Evolutionary conservation across 345 rosid genomes (phyloP), one percentile per base, ranked within the genome.

Genomic region (Eucalyptus erythrocorys): DNA sequence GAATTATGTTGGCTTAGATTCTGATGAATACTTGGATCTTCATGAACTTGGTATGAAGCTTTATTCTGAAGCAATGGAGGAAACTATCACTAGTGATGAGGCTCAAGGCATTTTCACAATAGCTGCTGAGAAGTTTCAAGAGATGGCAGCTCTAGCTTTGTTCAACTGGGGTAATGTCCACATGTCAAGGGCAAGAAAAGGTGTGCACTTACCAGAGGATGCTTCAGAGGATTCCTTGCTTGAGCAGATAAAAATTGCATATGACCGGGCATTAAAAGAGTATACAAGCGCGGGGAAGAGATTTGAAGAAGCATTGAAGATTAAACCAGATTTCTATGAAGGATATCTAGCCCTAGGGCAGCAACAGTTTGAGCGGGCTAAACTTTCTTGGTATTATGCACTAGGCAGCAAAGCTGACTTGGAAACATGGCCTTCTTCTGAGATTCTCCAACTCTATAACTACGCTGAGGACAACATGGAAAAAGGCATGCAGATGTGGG

Each of bases 51-150:
- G 97, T 68, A 93, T 95, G 94, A 96, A 96, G 91, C 91, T 94
- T 40, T 96, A 95, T 91, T 94, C 97, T 51, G 99, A 97, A 91
- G 97, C 97, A 89, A 94, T 96, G 95, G 99, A 98, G 94, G 99
- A 97, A 88, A 92, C 95, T 10, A 97, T 95, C 87, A 98, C 99
- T 7, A 94, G 97, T 87, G 97, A 95, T 89, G 97, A 94, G 91
- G 98, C 98, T 64, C 99, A 96, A 90, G 90, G 85, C 71, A 94
- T 94, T 87, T 97, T 98, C 22, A 93, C 93, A 87, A 85, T 66
- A 87, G 99, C 98, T 40, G 98, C 97, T 14, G 95, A 92, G 68
- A 96, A 94, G 84, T 97, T 96, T 91, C 99, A 95, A 93, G 98
- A 97, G 92, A 92, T 95, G 93, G 94, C 98, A 81, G 98, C 99